Evolutionary conservation across 495 filamentous ascomycete genomes (phyloP), one percentile per base, ranked within the genome.

Genomic region (Lophiostoma macrostomum): DNA sequence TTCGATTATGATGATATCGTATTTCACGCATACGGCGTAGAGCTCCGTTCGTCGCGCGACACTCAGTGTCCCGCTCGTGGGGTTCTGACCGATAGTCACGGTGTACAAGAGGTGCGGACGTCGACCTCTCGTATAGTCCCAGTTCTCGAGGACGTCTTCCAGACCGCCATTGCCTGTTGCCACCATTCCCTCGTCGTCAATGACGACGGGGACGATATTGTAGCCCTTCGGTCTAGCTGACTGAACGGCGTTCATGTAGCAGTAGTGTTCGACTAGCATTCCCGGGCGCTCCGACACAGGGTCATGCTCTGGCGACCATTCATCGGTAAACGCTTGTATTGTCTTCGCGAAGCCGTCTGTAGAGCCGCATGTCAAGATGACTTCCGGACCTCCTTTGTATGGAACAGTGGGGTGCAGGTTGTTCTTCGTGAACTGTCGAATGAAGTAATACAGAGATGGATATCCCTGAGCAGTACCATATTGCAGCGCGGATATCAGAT

Each of bases 31-130:
- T 29, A 96, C 66, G 6, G 75, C 77, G 67, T 96, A 95, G 37
- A 96, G 78, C 40, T 87, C 83, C 53, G 79, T 85, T 47, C 87
- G 77, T 28, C 91, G 82, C 52, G 82, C 69, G 3, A 91, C 56
- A 16, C 82, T 80, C 3, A 91, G 69, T 1, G 84, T 83, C 14
- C 82, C 81, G 31, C 87, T 84, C 0, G 91, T 95, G 1, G 91
- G 91, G 64, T 97, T 97, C 60, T 95, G 90, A 12, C 91, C 91
- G 65, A 91, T 86, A 11, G 90, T 87, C 38, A 97, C 84, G 13
- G 88, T 95, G 58, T 96, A 96, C 77, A 96, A 78, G 56, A 96
- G 63, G 67, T 90, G 86, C 22, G 91, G 91, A 38, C 85, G 74
- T 58, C 79, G 81, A 0, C 90, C 90, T 56, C 76, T 83, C 12